Conservation (phyloP, 306 rosid species). For the Benincasa hispida region DNA sequence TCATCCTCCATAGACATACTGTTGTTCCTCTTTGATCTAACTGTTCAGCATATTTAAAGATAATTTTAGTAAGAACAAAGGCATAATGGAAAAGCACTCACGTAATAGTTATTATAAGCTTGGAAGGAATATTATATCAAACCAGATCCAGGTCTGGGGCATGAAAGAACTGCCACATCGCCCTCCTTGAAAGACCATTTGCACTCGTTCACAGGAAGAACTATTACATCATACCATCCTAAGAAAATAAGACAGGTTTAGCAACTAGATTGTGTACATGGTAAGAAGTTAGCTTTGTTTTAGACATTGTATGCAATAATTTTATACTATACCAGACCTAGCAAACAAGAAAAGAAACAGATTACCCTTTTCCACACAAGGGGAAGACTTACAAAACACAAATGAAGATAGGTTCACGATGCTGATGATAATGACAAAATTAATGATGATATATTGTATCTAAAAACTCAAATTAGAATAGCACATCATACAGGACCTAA, state of each 20-base stretch:
- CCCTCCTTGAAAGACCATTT: slow-evolving; percentile 99
- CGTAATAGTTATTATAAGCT: not conserved
- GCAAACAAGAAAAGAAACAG: not conserved
- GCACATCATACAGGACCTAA: not conserved
- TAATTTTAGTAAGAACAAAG: not conserved
- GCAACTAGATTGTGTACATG: not conserved
- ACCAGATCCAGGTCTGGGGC: slow-evolving; percentile 96
- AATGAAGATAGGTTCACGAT: not conserved
- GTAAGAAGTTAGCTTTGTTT: not conserved
- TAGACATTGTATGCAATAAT: not conserved
- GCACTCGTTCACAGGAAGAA: slow-evolving; percentile 76
- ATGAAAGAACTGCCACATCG: slow-evolving; percentile 90
- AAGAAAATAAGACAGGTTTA: slow-evolving; percentile 15
- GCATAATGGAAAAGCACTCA: not conserved
- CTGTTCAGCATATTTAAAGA: slow-evolving; percentile 37
- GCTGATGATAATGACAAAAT: not conserved
- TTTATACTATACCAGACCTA: not conserved
- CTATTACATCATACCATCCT: slow-evolving; percentile 97
- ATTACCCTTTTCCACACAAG: not conserved
- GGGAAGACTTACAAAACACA: not conserved
- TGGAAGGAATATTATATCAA: slow-evolving; percentile 17
- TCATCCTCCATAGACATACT: slow-evolving; percentile 39
- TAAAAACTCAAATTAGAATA: not conserved
- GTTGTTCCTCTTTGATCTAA: slow-evolving; percentile 49
- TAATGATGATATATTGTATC: not conserved